Evolutionary conservation across 2,329 filamentous ascomycete genomes (phyloP), one percentile per base, ranked within the genome.

Genomic region (Apiospora rasikravindrae): DNA sequence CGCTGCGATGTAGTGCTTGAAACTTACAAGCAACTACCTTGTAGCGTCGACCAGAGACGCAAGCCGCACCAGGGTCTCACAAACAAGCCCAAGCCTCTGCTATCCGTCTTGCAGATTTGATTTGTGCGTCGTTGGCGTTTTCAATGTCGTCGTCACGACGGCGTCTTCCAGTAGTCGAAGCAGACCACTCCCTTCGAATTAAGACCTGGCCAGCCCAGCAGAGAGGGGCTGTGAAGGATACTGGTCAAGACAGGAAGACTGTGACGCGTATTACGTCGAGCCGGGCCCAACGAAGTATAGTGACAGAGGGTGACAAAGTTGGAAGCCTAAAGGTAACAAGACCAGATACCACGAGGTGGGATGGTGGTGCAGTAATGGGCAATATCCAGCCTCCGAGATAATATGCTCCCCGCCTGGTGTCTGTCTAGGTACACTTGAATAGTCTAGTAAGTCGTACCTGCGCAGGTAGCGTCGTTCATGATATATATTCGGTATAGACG

Each of bases 31-130:
- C 82, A 81, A 80, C 80, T 80, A 81, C 83, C 82, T 81, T 82
- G 82, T 77, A 77, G 78, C 81, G 79, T 80, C 80, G 77, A 80
- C 81, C 76, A 78, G 78, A 78, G 78, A 76, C 78, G 77, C 79
- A 83, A 82, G 80, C 82, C 80, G 80, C 81, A 82, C 81, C 81
- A 83, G 80, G 82, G 82, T 81, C 78, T 81, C 78, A 78, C 78
- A 75, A 80, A 75, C 53, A 72, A 73, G 74, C 69, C 57, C 76
- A 70, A 71, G 76, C 16, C 47, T 87, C 85, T 90, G 91, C 93
- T 45, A 85, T 87, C 84, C 91, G 40, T 68, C 66, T 45, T 47
- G 26, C 42, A 44, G 66, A 68, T 68, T 68, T 47, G 44, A 68
- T 68, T 68, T 19, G 66, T 47, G 40, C 40, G 66, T 68, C n/a